Evolutionary conservation across 2,329 filamentous ascomycete species (phyloP).

Genomic region (Alternaria hordeiaustralica): DNA sequence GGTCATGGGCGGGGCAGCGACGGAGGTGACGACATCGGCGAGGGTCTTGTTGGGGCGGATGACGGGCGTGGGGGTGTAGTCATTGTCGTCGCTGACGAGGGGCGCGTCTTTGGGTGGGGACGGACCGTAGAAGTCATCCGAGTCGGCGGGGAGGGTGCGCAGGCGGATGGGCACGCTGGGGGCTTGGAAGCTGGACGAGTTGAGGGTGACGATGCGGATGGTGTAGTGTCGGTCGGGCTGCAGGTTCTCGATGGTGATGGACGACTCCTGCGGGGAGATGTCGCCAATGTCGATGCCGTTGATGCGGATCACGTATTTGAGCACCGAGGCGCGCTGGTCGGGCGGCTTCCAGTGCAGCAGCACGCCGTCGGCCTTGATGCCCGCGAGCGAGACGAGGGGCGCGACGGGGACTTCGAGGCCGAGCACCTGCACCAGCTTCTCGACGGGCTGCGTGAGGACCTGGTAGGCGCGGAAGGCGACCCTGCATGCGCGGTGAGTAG

Average conservation of each 20-base stretch:
- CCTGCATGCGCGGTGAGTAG: slow-evolving; percentile 57
- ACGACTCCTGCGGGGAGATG: slow-evolving; percentile 78
- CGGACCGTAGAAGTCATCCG: slow-evolving; percentile 56
- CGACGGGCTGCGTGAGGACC: slow-evolving; percentile 88
- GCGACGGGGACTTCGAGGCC: slow-evolving; percentile 92
- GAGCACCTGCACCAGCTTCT: slow-evolving; percentile 86
- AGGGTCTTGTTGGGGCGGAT: slow-evolving; percentile 59
- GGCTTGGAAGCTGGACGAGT: slow-evolving; percentile 89
- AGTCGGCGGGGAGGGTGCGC: slow-evolving; percentile 64
- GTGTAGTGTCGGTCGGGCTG: slow-evolving; percentile 91
- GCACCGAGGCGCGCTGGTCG: slow-evolving; percentile 69
- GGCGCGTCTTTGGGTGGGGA: slow-evolving; percentile 58
- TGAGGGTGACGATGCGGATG: slow-evolving; percentile 89
- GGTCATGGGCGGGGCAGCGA: slow-evolving; percentile 65
- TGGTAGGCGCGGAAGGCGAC: slow-evolving; percentile 84
- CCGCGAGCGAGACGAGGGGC: slow-evolving; percentile 87
- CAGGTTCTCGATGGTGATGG: slow-evolving; percentile 89
- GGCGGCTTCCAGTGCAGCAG: slow-evolving; percentile 90
- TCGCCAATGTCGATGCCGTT: slow-evolving; percentile 94
- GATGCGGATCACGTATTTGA: slow-evolving; percentile 90
- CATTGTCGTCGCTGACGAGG: slow-evolving; percentile 47
- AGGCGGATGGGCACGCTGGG: slow-evolving; percentile 85
- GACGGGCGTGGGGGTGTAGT: slow-evolving; percentile 59
- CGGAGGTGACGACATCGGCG: slow-evolving; percentile 67
- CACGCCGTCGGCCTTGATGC: slow-evolving; percentile 84